phyloP scores from a whole-genome alignment of 2,329 filamentous ascomycete species.

The Esteya vermicola region DNA sequence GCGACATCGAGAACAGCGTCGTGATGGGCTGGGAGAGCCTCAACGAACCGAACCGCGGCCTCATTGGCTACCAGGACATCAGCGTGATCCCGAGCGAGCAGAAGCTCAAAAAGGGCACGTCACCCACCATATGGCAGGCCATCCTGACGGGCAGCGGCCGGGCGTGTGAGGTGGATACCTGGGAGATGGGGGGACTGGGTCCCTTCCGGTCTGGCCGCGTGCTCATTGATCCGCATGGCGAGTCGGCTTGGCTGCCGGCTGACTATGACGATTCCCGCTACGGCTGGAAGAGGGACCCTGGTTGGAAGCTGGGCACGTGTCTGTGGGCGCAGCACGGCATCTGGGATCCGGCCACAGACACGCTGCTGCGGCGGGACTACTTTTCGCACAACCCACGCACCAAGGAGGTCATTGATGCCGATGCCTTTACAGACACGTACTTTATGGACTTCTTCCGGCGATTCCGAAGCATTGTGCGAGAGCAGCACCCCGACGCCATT shows the following conservation, averaged over 20 bases:
- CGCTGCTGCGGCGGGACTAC: conserved; percentile 70
- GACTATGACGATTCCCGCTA: conserved; percentile 78
- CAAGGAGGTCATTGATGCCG: conserved; percentile 62
- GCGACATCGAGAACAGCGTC: conserved; percentile 71
- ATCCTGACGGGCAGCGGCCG: conserved; percentile 84
- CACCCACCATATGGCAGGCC: conserved; percentile 86
- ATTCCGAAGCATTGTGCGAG: conserved; percentile 61
- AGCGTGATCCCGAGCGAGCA: conserved; percentile 73
- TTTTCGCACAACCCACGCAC: conserved; percentile 68
- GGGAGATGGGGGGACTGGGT: conserved; percentile 87
- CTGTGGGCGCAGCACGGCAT: conserved; percentile 95
- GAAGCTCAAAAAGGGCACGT: conserved; percentile 82
- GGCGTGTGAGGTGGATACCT: conserved; percentile 78
- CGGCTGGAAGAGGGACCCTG: conserved; percentile 75
- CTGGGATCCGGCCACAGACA: conserved; percentile 73
- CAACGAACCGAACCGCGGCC: conserved; percentile 85
- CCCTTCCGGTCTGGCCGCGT: conserved; percentile 77
- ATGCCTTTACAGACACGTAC: conserved; percentile 79
- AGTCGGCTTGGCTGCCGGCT: conserved; percentile 68
- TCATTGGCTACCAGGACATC: conserved; percentile 73
- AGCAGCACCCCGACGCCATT: conserved; percentile 64
- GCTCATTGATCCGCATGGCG: conserved; percentile 77
- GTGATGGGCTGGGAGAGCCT: conserved; percentile 93
- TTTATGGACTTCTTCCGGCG: conserved; percentile 76
- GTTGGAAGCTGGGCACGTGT: conserved; percentile 88